Conservation (phyloP, 1,284 basidiomycete species). For the Sanghuangporus baumii region DNA sequence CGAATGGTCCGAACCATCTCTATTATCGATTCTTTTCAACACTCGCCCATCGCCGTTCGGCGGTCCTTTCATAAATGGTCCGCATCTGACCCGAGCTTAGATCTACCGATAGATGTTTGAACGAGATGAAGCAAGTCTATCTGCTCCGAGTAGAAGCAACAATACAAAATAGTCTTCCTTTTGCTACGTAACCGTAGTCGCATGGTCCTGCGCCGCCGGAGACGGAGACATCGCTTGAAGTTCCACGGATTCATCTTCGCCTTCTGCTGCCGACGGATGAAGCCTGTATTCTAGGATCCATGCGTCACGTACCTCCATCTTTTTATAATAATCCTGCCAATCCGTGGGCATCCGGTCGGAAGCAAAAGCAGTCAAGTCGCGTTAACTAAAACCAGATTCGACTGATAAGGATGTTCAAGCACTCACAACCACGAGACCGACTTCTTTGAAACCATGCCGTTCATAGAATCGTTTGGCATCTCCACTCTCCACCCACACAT, state of each 20-base stretch:
- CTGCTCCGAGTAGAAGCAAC: background rate
- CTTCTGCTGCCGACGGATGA: conserved; percentile 2
- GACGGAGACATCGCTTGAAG: background rate
- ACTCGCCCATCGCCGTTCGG: background rate
- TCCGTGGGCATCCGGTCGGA: conserved; percentile 15
- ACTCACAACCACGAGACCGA: conserved; percentile 27
- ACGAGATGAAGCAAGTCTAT: conserved; percentile 1
- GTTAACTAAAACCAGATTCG: background rate
- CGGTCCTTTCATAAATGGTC: background rate
- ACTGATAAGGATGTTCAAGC: conserved; percentile 30
- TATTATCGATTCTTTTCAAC: background rate
- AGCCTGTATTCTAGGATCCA: conserved; percentile 69
- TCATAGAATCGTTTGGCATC: conserved; percentile 75
- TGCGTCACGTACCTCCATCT: conserved; percentile 69
- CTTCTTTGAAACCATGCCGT: conserved; percentile 66
- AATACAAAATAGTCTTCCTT: background rate
- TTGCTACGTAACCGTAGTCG: background rate
- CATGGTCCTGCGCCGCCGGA: conserved; percentile 6
- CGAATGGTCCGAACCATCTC: background rate
- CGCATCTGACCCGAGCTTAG: conserved; percentile 6
- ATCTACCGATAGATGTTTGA: background rate
- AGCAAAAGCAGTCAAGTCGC: background rate
- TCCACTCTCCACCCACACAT: conserved; percentile 71
- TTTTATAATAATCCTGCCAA: conserved; percentile 70
- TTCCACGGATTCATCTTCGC: conserved; percentile 1